Base-by-base conservation (phyloP, 371 early-diverging fungal genomes). In the Zopfochytrium polystomum region DNA sequence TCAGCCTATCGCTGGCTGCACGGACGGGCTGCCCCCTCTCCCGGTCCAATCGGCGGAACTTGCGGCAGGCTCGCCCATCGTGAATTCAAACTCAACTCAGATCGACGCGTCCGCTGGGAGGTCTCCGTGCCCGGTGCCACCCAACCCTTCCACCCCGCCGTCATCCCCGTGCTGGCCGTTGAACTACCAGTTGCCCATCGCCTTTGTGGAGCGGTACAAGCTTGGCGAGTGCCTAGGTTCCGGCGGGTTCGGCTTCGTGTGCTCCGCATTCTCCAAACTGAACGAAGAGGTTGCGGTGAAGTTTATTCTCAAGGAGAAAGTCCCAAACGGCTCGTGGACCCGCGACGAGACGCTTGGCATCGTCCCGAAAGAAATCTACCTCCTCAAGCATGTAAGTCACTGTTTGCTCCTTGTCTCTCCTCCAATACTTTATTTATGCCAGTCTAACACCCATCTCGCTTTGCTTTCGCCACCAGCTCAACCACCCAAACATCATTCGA, bases 221-320 rank as follows among this genome's bases (percentile, higher is more conserved):
- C n/a, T n/a, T n/a, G n/a, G n/a, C 11, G 42, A 42, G 5, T 38
- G 44, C 22, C 83, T 91, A 20, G 90, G 90, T 18, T 79, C 75
- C 22, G 91, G 91, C 42, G 91, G 88, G 7, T 89, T 85, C 68
- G 91, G 91, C 9, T 87, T 87, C 65, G 90, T 88, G 1, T 72
- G 84, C 18, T 76, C 84, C 1, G 87, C 85, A 11, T 68, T 71
- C 15, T 80, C 85, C 56, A 49, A 53, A 1, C 75, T 69, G 51
- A 66, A 74, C n/a, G 65, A 70, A 29, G 85, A 85, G 52, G 85
- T 87, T 49, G 91, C 91, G 13, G 87, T 89, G 61, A 91, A 91
- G 66, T 87, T 90, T 62, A 87, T 91, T 53, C 79, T 82, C 62
- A 78, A 79, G 35, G 68, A 80, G 56, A 83, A 81, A 63, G 76